Base-by-base conservation (phyloP, 352 stramenopile species). In the Pythium apleroticum region DNA sequence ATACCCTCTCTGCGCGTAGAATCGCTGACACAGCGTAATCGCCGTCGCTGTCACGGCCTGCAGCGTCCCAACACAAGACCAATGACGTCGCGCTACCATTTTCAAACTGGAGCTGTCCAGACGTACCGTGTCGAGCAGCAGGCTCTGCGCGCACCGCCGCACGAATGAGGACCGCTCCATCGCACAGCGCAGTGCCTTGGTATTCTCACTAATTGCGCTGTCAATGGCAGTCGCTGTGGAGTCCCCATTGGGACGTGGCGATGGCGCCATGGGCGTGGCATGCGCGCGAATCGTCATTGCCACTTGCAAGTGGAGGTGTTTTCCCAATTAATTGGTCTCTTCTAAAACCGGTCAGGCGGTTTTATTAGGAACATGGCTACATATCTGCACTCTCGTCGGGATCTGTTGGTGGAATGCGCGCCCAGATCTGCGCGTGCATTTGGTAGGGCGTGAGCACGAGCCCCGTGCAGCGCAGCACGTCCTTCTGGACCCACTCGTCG, bases 401-500 rank as follows among this genome's bases (percentile, higher is more conserved):
- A 33, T 33, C 30, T 33, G 48, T 0, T 64, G 19, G 30, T 33
- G 63, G 58, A 20, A 67, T 46, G 50, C 81, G 81, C 45, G 63
- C 75, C 20, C 77, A 48, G 25, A 92, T 77, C 57, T 88, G 73
- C 19, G 77, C 52, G 45, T 69, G 74, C 82, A 93, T 91, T 22
- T 90, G 65, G 65, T 88, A 89, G 8, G 59, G 69, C 28, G 81
- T 88, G 55, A 93, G 76, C 46, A 93, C 79, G 17, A 89, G 64
- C 10, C 67, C 66, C 19, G 63, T 75, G 65, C 82, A 93, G 25
- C 74, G 78, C 58, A 90, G 48, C 59, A 80, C 72, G 66, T 72
- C 62, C 66, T 87, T 86, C 57, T 89, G 82, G 24, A 75, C 70
- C 82, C 84, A 93, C 52, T 89, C 81, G 61, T 80, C 78, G 46